A percentile compares a stretch with the other conserved stretches of the same genome.
These are phyloP conservation scores for Chiua sp. DNA, from an alignment of 1,284 basidiomycete genomes.

Conservation along the genomic window DNA sequence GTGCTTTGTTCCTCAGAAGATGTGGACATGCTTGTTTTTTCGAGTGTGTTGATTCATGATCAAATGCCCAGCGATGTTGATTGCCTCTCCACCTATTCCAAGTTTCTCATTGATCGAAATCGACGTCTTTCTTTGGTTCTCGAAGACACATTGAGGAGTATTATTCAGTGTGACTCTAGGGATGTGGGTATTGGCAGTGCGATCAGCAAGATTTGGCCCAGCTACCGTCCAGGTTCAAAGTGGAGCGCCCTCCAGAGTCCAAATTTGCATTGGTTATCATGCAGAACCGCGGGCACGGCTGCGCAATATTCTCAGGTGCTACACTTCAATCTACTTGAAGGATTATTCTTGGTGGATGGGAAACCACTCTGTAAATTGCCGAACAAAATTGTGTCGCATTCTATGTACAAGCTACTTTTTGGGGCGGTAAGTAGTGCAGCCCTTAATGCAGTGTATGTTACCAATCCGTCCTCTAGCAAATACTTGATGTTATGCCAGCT, in stretches of 20 bases:
- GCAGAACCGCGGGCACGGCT: slow-evolving; percentile 18
- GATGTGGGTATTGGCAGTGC: slow-evolving; percentile 40
- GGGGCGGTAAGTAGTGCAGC: slow-evolving; percentile 24
- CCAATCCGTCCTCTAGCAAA: slow-evolving; percentile 32
- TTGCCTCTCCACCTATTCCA: slow-evolving; percentile 7
- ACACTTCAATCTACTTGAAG: slow-evolving; percentile 44
- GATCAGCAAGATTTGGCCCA: slow-evolving; percentile 41
- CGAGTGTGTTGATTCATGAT: slow-evolving; percentile 40
- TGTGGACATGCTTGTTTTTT: slow-evolving; percentile 40
- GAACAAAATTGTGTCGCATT: slow-evolving; percentile 34
- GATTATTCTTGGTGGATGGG: slow-evolving; percentile 48
- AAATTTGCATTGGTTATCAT: slow-evolving; percentile 45
- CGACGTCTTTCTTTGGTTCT: slow-evolving; percentile 36
- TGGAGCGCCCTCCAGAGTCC: slow-evolving; percentile 38
- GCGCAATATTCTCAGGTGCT: slow-evolving; percentile 34
- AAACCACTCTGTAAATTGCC: slow-evolving; percentile 47
- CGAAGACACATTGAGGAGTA: slow-evolving; percentile 20
- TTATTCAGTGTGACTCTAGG: slow-evolving; percentile 5
- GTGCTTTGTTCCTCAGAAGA: slow-evolving; percentile 34
- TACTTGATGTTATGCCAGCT: slow-evolving; percentile 42
- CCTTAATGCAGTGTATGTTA: background rate
- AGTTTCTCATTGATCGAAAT: slow-evolving; percentile 32
- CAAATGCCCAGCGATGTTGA: slow-evolving; percentile 21
- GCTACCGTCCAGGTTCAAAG: slow-evolving; percentile 33
- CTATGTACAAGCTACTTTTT: slow-evolving; percentile 41